Evolutionary conservation across 768 basidiomycete genomes (phyloP).

Genomic region (Hydnomerulius pinastri): DNA sequence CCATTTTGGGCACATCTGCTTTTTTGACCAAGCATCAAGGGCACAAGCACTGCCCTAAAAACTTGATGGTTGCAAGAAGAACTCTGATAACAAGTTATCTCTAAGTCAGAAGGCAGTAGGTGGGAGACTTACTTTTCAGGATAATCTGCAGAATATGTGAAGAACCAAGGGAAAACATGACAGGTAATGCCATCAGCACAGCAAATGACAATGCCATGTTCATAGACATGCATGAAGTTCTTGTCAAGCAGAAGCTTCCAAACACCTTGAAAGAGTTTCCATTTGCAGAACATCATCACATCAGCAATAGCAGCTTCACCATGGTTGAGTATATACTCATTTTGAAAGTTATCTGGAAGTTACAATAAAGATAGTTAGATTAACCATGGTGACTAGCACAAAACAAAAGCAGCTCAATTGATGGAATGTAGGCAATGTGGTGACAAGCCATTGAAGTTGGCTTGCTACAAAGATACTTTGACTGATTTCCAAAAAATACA

Average conservation of each 20-base stretch:
- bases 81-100: conserved; percentile 3
- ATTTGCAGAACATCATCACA: conserved; percentile 12
- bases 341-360: conserved; percentile 4
- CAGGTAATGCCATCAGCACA: conserved; percentile 18
- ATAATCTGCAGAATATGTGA: conserved; percentile 27
- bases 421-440: conserved; percentile 16
- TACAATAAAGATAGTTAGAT: not conserved
- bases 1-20: conserved; percentile 5
- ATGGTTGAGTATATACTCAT: not conserved
- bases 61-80: conserved; percentile 22
- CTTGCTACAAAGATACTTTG: conserved; percentile 11
- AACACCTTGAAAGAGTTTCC: conserved; percentile 20
- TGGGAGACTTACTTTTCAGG: conserved; percentile 12
- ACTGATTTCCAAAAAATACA: conserved; percentile 11
- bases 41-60: conserved; percentile 22
- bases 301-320: not conserved
- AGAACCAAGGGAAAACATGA: conserved; percentile 21
- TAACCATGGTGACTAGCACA: not conserved
- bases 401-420: not conserved
- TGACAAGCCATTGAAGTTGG: conserved; percentile 9
- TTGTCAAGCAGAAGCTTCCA: conserved; percentile 22
- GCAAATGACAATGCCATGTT: conserved; percentile 19
- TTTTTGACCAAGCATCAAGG: conserved; percentile 18
- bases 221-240: conserved; percentile 21
- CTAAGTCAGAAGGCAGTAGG: not conserved